A percentile compares a stretch with the other conserved stretches of the same genome.
Evolutionary conservation across 192 early-diverging fungal species (phyloP).

Genomic region (Backusella macrospora): DNA sequence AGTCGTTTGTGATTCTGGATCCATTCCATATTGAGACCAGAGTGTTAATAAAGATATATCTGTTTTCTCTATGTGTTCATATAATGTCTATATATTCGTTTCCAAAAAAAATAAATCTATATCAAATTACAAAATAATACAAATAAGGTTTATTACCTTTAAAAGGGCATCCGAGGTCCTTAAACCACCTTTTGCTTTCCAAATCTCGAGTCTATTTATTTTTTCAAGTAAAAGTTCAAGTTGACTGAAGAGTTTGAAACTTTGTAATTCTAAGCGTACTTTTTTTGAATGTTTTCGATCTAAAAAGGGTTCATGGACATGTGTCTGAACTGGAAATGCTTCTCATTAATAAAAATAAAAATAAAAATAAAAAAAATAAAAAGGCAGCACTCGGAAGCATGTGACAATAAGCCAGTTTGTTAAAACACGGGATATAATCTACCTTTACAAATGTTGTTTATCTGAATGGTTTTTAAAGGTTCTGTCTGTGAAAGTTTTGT

Average conservation of each 20-base stretch:
- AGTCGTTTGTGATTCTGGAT: neutral
- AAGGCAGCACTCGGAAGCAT: neutral
- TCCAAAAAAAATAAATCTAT: no score
- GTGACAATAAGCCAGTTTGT: no score
- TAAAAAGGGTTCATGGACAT: conserved; percentile 15
- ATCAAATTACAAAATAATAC: neutral
- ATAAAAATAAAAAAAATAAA: no score
- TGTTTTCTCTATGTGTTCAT: neutral
- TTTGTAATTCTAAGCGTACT: neutral
- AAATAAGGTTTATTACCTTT: neutral
- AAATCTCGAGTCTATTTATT: conserved; percentile 12
- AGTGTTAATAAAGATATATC: neutral
- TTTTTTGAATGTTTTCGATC: conserved; percentile 7
- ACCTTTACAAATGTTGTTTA: neutral
- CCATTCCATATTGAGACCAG: neutral
- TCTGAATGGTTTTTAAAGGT: conserved; percentile 12
- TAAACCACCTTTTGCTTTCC: conserved; percentile 4
- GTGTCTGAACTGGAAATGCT: neutral
- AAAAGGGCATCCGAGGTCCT: neutral
- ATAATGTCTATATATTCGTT: neutral
- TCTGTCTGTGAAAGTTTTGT: neutral
- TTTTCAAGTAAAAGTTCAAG: conserved; percentile 17
- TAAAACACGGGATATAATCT: neutral
- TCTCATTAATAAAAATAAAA: neutral
- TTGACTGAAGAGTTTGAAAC: neutral